Conservation (phyloP, 345 rosid genomes). For the Melaleuca alternifolia region DNA sequence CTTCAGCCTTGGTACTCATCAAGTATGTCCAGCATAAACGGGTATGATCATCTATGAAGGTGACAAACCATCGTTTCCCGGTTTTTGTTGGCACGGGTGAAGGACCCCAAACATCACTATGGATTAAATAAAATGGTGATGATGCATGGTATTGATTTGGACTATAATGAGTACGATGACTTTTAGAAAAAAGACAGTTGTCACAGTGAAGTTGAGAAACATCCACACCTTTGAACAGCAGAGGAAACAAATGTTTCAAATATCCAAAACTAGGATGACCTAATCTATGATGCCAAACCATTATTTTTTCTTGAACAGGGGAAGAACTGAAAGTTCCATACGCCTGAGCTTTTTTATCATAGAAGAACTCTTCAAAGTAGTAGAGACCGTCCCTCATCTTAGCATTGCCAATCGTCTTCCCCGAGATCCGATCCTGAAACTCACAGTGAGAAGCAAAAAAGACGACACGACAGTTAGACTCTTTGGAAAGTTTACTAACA, state of each 20-base stretch:
- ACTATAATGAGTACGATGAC: not conserved
- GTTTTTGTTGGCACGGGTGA: not conserved
- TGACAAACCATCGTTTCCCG: not conserved
- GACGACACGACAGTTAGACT: not conserved
- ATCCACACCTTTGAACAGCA: too few relatives aligned
- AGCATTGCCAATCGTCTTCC: not conserved
- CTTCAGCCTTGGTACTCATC: not conserved
- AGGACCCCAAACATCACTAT: not conserved
- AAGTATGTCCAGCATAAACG: not conserved
- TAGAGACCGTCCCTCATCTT: not conserved
- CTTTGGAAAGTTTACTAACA: not conserved
- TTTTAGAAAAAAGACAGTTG: not conserved
- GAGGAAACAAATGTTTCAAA: too few relatives aligned
- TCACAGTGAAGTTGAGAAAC: not conserved
- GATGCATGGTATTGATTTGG: not conserved
- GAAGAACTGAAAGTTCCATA: too few relatives aligned
- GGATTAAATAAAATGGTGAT: not conserved
- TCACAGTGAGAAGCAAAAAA: not conserved
- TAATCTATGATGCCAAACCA: too few relatives aligned
- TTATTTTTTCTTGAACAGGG: too few relatives aligned
- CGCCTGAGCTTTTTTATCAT: too few relatives aligned
- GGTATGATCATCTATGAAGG: not conserved
- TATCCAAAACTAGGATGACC: too few relatives aligned
- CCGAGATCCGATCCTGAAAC: not conserved
- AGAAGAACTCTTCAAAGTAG: not conserved